phyloP scores from a whole-genome alignment of 495 filamentous ascomycete genomes.

The Talaromyces ruber region DNA sequence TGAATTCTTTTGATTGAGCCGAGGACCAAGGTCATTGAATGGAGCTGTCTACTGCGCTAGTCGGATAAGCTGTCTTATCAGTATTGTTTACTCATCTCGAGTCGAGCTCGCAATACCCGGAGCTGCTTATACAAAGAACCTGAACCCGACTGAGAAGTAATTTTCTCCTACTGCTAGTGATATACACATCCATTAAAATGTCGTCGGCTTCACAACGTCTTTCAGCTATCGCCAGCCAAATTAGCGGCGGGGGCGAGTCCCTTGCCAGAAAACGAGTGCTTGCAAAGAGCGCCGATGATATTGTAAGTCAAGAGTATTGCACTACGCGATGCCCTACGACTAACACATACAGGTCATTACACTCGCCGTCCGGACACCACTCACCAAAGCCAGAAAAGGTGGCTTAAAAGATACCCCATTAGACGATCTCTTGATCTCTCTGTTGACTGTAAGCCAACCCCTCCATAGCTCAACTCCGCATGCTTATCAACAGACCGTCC shows the following conservation, averaged over 20 bases:
- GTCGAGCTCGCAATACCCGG: neutral
- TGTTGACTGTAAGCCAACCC: slow-evolving; percentile 56
- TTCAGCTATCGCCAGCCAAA: slow-evolving; percentile 30
- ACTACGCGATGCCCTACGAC: neutral
- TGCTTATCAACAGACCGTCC: slow-evolving; percentile 32
- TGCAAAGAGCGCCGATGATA: slow-evolving; percentile 34
- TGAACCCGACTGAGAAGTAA: neutral
- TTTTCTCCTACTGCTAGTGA: neutral
- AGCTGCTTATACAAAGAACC: neutral
- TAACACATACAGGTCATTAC: slow-evolving; percentile 61
- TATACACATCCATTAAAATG: slow-evolving; percentile 15
- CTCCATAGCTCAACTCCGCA: neutral
- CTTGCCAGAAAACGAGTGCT: slow-evolving; percentile 26
- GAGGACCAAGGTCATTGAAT: neutral
- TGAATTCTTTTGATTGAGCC: neutral
- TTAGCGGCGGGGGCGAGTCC: slow-evolving; percentile 20
- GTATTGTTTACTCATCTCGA: neutral
- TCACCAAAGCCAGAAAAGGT: slow-evolving; percentile 73
- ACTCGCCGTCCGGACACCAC: slow-evolving; percentile 66
- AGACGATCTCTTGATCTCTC: slow-evolving; percentile 70
- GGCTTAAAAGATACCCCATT: slow-evolving; percentile 87
- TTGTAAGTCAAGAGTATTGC: slow-evolving; percentile 21
- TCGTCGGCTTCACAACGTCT: slow-evolving; percentile 36
- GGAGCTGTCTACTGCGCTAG: neutral
- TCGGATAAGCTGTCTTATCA: neutral